A percentile compares a stretch with the other conserved stretches of the same genome.
These are phyloP conservation scores for Cladosporium sp. DNA, from an alignment of 2,329 filamentous ascomycete species.

Conservation along the genomic window DNA sequence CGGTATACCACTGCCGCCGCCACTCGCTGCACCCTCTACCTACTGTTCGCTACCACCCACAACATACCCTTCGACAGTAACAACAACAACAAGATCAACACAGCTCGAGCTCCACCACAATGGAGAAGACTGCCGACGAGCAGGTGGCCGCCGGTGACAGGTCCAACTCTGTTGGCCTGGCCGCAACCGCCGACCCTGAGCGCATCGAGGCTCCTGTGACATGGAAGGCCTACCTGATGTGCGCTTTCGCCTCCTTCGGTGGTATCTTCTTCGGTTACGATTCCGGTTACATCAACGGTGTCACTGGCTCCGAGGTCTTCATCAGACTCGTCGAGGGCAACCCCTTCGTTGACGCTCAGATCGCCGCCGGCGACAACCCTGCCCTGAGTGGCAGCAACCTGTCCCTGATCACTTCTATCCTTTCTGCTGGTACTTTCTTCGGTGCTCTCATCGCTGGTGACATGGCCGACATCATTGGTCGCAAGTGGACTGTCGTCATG, in stretches of 20 bases:
- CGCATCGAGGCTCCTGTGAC: slow-evolving; percentile 55
- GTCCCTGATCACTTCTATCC: slow-evolving; percentile 71
- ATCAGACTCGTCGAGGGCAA: slow-evolving; percentile 52
- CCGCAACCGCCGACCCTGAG: slow-evolving; percentile 51
- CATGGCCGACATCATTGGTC: slow-evolving; percentile 72
- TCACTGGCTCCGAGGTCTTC: slow-evolving; percentile 50
- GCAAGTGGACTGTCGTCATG: slow-evolving; percentile 68
- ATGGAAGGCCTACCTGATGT: slow-evolving; percentile 40
- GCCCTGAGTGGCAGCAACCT: slow-evolving; percentile 39
- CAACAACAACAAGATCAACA: slow-evolving; percentile 1
- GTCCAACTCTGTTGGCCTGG: slow-evolving; percentile 29
- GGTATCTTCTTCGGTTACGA: slow-evolving; percentile 77
- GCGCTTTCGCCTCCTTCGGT: slow-evolving; percentile 52
- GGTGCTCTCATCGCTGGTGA: slow-evolving; percentile 76
- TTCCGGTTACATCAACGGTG: slow-evolving; percentile 68
- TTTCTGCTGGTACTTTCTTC: slow-evolving; percentile 71
- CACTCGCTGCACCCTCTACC: slow-evolving; percentile 11
- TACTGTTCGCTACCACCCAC: background rate
- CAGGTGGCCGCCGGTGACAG: slow-evolving; percentile 15
- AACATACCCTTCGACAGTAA: background rate
- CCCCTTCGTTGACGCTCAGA: slow-evolving; percentile 20
- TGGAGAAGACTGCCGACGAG: slow-evolving; percentile 11
- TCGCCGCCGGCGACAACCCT: slow-evolving; percentile 20
- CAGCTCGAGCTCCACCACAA: background rate
- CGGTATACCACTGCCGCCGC: slow-evolving; percentile 1